Base-by-base conservation (phyloP, 352 stramenopile species). In the Globisporangium acanthophoron region DNA sequence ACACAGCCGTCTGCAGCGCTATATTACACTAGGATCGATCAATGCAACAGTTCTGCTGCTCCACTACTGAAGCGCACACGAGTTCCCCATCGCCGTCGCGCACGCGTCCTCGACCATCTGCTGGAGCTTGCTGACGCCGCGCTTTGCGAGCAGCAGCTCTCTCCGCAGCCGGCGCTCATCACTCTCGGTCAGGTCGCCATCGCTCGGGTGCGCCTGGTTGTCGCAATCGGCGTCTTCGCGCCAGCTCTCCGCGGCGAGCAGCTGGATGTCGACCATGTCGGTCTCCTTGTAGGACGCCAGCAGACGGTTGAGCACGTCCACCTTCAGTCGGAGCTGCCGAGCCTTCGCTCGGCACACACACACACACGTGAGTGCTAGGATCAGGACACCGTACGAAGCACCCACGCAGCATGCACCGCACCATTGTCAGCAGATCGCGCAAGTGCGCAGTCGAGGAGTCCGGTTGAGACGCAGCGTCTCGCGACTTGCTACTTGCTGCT, bases 51-150 rank as follows among this genome's bases (percentile, higher is more conserved):
- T 9, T 20, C 21, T 54, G 49, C 15, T 27, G 31, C 29, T 15
- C 21, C 27, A 8, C 52, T 67, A 84, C 51, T 84, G 71, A 49
- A 84, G 59, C 18, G 70, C 71, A 21, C 74, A 84, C 9, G 56
- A 67, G 29, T 59, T 76, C 3, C 71, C 74, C 50, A 79, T 70
- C 20, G 68, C 56, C 11, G 63, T 63, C 54, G 74, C 71, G 16
- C 64, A 73, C n/a, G 55, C 55, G n/a, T 80, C 71, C 57, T 84
- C 74, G 50, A 79, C 61, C 43, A 66, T 41, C 24, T 76, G 56
- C 31, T 76, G 71, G 27, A 84, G 46, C 31, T 74, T 65, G 5
- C 45, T 59, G 9, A 81, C 53, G 46, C 51, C 57, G 24, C 39
- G 49, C 24, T 61, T 53, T 20, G 15, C 20, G 31, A 53, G 58